Evolutionary conservation across 2,329 filamentous ascomycete genomes (phyloP).

Genomic region (Colletotrichum sp.): DNA sequence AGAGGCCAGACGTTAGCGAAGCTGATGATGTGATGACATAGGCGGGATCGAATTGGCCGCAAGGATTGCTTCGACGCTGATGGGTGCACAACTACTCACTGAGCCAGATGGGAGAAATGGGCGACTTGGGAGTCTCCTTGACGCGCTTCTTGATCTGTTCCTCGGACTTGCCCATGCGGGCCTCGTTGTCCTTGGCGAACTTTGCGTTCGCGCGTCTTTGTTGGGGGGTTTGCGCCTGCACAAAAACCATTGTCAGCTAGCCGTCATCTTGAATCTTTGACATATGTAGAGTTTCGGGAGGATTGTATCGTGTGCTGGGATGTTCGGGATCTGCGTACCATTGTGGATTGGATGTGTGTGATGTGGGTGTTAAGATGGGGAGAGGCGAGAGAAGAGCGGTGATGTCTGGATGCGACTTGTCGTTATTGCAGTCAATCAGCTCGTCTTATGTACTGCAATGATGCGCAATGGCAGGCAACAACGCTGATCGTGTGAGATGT

Average conservation of each 20-base stretch:
- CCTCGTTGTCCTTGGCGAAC: conserved; percentile 76
- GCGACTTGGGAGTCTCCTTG: conserved; percentile 63
- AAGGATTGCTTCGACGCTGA: background rate
- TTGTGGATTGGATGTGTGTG: conserved; percentile 11
- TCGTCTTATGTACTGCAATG: background rate
- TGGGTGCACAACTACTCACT: conserved; percentile 47
- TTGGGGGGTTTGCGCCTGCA: conserved; percentile 81
- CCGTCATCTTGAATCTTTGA: background rate
- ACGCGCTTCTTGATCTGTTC: conserved; percentile 64
- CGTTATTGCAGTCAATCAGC: background rate
- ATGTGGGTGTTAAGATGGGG: background rate
- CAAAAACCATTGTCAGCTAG: background rate
- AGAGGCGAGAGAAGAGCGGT: background rate
- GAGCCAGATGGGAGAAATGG: conserved; percentile 69
- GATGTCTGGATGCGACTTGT: background rate
- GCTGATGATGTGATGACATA: background rate
- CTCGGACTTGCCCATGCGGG: conserved; percentile 77
- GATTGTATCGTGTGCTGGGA: background rate
- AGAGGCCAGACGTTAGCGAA: background rate
- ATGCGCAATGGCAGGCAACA: background rate
- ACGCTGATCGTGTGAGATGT: background rate
- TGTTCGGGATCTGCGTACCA: conserved; percentile 21
- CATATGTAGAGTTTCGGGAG: too few species aligned
- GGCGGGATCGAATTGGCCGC: background rate
- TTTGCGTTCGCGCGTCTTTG: conserved; percentile 82